These are phyloP conservation scores for Cytospora schulzeri DNA, from an alignment of 2,329 filamentous ascomycete genomes.

Conservation along the genomic window DNA sequence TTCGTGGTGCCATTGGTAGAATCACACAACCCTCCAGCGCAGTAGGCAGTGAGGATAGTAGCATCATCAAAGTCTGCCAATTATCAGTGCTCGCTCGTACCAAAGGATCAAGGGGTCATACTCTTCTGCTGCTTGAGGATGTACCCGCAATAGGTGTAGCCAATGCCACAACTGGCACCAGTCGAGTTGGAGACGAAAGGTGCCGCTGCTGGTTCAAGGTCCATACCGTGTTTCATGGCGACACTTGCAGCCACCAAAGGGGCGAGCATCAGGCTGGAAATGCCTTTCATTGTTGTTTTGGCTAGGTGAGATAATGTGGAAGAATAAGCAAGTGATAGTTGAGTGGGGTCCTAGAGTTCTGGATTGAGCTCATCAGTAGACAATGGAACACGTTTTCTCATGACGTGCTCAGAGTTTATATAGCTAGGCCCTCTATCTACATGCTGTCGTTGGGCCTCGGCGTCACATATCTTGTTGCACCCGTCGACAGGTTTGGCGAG, in stretches of 20 bases:
- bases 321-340: no score
- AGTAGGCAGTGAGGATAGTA: slow-evolving; percentile 27
- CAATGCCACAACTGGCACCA: slow-evolving; percentile 18
- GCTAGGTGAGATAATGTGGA: neutral
- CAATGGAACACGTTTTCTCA: neutral
- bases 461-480: slow-evolving; percentile 3
- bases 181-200: slow-evolving; percentile 3
- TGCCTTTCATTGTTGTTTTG: slow-evolving; percentile 11
- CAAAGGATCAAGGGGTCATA: neutral
- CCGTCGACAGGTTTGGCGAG: slow-evolving; percentile 2
- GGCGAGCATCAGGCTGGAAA: slow-evolving; percentile 1
- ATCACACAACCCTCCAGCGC: slow-evolving; percentile 23
- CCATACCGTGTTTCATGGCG: neutral
- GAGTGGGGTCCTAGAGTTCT: neutral
- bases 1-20: slow-evolving; percentile 19
- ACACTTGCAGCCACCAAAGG: slow-evolving; percentile 7
- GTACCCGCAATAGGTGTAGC: slow-evolving; percentile 28
- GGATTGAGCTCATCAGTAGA: neutral
- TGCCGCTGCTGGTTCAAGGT: neutral
- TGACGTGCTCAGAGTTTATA: slow-evolving; percentile 25
- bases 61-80: slow-evolving; percentile 22
- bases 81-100: neutral
- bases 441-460: neutral
- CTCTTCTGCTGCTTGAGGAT: slow-evolving; percentile 26
- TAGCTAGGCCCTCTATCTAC: neutral